Evolutionary conservation across 768 basidiomycete genomes (phyloP), one percentile per base, ranked within the genome.

Genomic region (Auricularia sp.): DNA sequence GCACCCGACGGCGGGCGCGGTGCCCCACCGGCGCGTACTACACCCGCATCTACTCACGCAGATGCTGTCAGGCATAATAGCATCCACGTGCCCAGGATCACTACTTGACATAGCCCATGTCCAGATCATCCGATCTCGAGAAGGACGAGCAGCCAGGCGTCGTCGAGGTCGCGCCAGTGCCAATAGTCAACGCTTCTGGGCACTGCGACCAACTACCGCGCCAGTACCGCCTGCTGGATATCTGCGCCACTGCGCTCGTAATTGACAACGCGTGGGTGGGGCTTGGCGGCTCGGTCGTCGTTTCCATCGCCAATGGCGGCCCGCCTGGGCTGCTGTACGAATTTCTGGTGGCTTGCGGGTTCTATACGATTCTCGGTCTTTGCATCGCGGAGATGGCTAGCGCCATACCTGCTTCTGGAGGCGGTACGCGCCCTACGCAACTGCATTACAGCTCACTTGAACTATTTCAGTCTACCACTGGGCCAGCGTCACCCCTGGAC

Each of bases 191-290:
- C 24, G 56, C 56, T 4, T 59, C 56, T 59, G 56, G 56, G 21
- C 56, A 59, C 56, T 6, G 11, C 29, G 56, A 59, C 18, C 56
- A 59, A 18, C 56, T 59, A 6, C 56, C 56, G 34, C 56, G 56
- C 56, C 56, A 59, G 34, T 59, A 59, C 29, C 11, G 56, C 24
- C 56, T 59, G 6, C 24, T 59, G 6, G 21, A 14, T 18, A 59
- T 59, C 56, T 59, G 56, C 56, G 56, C 56, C 24, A 59, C 56
- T 7, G 56, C 56, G 18, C 56, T 59, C 24, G 34, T 35, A 5
- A 59, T 59, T 8, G 56, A 59, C 24, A 59, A 59, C 56, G 56
- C 56, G 13, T 59, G 56, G 56, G 56, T 59, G 24, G 56, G 24
- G 10, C 11, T 59, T 5, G 56, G 56, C 24, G 56, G 56, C 11